phyloP scores from a whole-genome alignment of 345 rosid species.

The Microcos paniculata region DNA sequence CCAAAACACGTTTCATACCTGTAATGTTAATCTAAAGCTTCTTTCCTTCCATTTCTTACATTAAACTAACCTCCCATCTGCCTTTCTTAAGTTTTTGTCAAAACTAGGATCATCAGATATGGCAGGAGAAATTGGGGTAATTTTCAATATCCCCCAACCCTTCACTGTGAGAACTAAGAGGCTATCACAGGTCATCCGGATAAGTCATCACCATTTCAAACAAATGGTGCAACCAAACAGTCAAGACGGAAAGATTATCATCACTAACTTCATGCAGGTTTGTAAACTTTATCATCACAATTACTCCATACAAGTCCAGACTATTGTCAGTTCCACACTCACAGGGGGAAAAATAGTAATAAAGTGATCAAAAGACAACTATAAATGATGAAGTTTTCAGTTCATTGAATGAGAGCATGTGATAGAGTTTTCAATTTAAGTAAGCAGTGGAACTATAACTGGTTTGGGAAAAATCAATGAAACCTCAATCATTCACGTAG shows the following conservation, averaged over 20 bases:
- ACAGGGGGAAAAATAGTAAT: not conserved
- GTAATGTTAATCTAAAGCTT: conserved; percentile 1
- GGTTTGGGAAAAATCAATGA: not conserved
- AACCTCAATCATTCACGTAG: not conserved
- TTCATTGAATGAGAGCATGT: too few species aligned
- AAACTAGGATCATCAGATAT: conserved; percentile 68
- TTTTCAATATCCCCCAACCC: conserved; percentile 92
- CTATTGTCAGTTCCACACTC: not conserved
- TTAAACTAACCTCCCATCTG: conserved; percentile 12
- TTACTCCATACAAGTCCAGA: not conserved
- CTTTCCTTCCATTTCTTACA: not conserved
- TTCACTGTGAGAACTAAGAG: conserved; percentile 67
- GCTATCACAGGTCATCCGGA: conserved; percentile 85
- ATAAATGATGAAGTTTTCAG: too few species aligned
- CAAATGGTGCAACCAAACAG: conserved; percentile 65
- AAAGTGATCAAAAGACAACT: not conserved
- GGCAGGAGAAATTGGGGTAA: conserved; percentile 91
- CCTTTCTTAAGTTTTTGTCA: conserved; percentile 47
- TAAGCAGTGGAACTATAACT: not conserved
- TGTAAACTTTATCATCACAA: not conserved
- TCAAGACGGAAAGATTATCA: conserved; percentile 65
- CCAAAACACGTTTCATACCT: not conserved
- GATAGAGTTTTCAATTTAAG: not conserved
- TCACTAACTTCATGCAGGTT: conserved; percentile 64
- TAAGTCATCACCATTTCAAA: conserved; percentile 80